Conservation (phyloP, 257 asterid genomes). For the Petrea volubilis region DNA sequence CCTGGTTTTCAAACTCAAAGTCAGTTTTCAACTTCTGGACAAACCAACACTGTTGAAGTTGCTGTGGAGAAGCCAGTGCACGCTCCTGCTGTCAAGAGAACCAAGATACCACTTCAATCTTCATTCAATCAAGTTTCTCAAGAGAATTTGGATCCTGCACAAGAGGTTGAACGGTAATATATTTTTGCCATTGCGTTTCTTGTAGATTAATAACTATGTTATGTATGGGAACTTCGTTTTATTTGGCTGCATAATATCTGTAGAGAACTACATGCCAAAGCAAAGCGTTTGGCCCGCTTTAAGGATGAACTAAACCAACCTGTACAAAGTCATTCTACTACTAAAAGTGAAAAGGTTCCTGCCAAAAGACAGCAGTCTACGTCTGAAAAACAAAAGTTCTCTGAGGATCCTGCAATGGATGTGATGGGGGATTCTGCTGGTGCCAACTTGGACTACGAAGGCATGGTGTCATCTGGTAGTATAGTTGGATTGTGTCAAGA, state of each 20-base stretch:
- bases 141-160: slow-evolving; percentile 43
- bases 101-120: slow-evolving; percentile 62
- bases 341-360: slow-evolving; percentile 46
- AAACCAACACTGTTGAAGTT: slow-evolving; percentile 40
- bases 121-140: slow-evolving; percentile 44
- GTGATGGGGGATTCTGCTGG: slow-evolving; percentile 45
- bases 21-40: slow-evolving; percentile 36
- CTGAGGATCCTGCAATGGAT: slow-evolving; percentile 48
- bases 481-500: slow-evolving; percentile 87
- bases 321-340: slow-evolving; percentile 35
- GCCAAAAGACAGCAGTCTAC: slow-evolving; percentile 46
- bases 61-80: slow-evolving; percentile 34
- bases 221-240: slow-evolving; percentile 23
- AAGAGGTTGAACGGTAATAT: slow-evolving; percentile 65
- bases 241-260: slow-evolving; percentile 23
- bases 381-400: slow-evolving; percentile 38
- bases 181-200: slow-evolving; percentile 8
- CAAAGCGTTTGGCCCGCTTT: slow-evolving; percentile 90
- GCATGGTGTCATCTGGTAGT: slow-evolving; percentile 45
- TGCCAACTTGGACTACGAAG: slow-evolving; percentile 54
- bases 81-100: slow-evolving; percentile 62
- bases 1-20: slow-evolving; percentile 52
- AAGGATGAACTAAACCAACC: slow-evolving; percentile 69
- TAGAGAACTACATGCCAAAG: slow-evolving; percentile 88
- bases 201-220: background rate